Base-by-base conservation (phyloP, 192 early-diverging fungal genomes). In the Coemansia biformis region DNA sequence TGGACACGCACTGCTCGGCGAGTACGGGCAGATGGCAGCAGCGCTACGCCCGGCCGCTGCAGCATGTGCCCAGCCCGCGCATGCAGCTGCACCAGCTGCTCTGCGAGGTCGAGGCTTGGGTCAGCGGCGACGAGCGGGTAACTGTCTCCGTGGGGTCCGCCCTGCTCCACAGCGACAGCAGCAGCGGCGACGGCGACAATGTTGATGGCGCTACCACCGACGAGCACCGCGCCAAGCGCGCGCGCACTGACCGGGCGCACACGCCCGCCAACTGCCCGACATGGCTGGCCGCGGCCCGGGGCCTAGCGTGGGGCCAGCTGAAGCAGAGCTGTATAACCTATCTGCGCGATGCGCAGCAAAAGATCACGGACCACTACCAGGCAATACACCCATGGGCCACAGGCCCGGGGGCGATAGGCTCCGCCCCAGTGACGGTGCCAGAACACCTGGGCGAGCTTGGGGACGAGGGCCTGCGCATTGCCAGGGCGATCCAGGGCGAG, bases 61-160 rank as follows among this genome's bases (percentile, higher is more conserved):
- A 46, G 42, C 57, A 72, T 32, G 62, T 60, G 1, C 57, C 57
- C 5, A 72, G 22, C 31, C 68, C 61, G n/a, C 68, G 68, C 5
- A 48, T 53, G 33, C 57, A 64, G 41, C 54, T 72, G 24, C 53
- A 53, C 22, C 61, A 61, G 50, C 37, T 72, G 40, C 43, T 72
- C 2, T 72, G 57, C 37, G 68, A 65, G 38, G 50, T 55, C 22
- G 68, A 72, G 46, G 62, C 57, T 11, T 72, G 68, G 68, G 32
- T 65, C 19, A 59, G 38, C 17, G 46, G 55, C 31, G 59, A 70
- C 19, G 53, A 66, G 13, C 38, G 50, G 6, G 48, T 46, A 1
- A 36, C 50, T 28, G 13, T 33, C 2, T 40, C 51, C 8, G 33
- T 62, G 15, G 28, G 31, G 19, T 9, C 38, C 13, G 12, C 15